Evolutionary conservation across 2,329 filamentous ascomycete genomes (phyloP), one percentile per base, ranked within the genome.

Genomic region (Truncatella angustata): DNA sequence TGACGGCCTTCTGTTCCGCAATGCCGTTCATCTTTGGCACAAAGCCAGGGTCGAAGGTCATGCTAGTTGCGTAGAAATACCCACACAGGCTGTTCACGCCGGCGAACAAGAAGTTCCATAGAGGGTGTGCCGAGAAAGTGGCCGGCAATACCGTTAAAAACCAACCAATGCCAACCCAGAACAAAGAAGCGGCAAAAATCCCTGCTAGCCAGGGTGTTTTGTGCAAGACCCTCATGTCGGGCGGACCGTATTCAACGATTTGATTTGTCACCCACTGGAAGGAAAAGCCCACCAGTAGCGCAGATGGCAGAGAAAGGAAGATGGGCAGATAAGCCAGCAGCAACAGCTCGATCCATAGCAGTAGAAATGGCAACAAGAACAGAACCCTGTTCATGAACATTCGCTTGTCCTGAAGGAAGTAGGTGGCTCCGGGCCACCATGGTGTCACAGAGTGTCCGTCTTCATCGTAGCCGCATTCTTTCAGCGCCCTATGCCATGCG

Each of bases 161-260:
- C 83, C 90, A 99, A 58, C 87, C 84, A 34, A 90, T 63, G 24
- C 86, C 89, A 4, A 91, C 84, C 75, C 90, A 86, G 65, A 96
- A 95, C 16, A 97, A 71, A 0, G 92, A 89, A 2, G 79, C 92
- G 0, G 91, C 87, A 72, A 99, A 99, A 56, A 99, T 92, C 52
- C 94, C 94, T 0, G 94, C 87, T 60, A 99, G 78, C 80, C 92
- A 97, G 11, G 94, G 93, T 54, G 94, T 97, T 72, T 88, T 90
- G 67, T 97, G 91, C 62, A 97, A 86, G 59, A 87, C 83, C 61
- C 91, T 87, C 86, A 96, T 96, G 63, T 96, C 90, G 3, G 87
- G 78, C 10, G 92, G 92, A 16, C 90, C 92, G 76, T 88, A 92
- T 56, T 87, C 85, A 51, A 96, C 77, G 34, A 93, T 75, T 70